Base-by-base conservation (phyloP, 805 yeast species). In the Torulaspora indica region DNA sequence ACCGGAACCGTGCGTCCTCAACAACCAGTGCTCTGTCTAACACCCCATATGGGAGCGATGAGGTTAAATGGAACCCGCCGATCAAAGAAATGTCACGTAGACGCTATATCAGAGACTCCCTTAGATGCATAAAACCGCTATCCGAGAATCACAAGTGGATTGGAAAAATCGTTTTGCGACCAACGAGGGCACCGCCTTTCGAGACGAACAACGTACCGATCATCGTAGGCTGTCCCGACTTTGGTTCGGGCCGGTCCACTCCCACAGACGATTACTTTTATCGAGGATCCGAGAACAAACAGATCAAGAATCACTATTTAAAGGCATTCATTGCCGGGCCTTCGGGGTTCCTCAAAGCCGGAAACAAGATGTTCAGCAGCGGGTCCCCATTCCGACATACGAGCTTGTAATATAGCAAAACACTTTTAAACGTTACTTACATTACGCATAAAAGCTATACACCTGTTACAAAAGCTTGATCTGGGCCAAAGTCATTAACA, bases 41-140 rank as follows among this genome's bases (percentile, higher is more conserved):
- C 31, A 49, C 50, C 2, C 58, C 58, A 4, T 55, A 53, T 28
- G 56, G 57, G 7, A 48, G 52, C 24, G 54, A 49, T 37, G 65
- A 61, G 20, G 60, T 57, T 27, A 73, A 78, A 53, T 79, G 84
- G 83, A 57, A 52, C 5, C 84, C 83, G 1, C 54, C 61, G 8
- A 64, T 64, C 10, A 71, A 70, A 46, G 45, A 54, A 15, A 53
- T 60, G 20, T 53, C 72, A 2, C 59, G 67, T 38, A 63, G 72
- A 24, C 75, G 73, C 47, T 68, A 66, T 48, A 66, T 74, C 34
- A 69, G 75, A 36, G 78, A 78, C 56, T 73, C 81, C 13, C 57
- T 79, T 27, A 71, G 82, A 38, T 79, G 85, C 50, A 75, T 79
- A 20, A 75, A 71, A 51, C 75, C 81, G 3, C 64, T 79, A 42